Base-by-base conservation (phyloP, 441 rosid genomes). In the Brassica balearica region DNA sequence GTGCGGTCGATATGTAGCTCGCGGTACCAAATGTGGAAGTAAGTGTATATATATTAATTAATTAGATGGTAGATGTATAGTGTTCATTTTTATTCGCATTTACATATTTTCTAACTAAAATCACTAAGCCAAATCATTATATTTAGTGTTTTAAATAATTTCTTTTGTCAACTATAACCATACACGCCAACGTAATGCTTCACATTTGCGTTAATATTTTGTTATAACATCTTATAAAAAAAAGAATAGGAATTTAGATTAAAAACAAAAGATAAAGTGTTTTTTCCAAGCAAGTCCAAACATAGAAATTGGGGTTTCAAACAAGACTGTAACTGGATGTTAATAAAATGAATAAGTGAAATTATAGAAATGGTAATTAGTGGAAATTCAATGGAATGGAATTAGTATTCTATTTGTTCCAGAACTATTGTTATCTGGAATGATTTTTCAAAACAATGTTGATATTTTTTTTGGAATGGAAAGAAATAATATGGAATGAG, bases 1-100 rank as follows among this genome's bases (percentile, higher is more conserved):
- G 3, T 70, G 74, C 32, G 74, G 74, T 19, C 74, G 74, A 34
- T 51, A 46, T 27, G 8, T 70, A 34, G 53, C 65, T 8, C 74
- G 65, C 20, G 74, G 74, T 34, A 70, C 74, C 53, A 70, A 56
- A 25, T 70, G 74, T 56, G 74, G 74, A 56, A 70, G 74, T 70
- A 70, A 70, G 64, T 68, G 2, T 55, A 69, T 62, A 60, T 61
- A 60, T 11, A 15, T 15, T 15, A 15, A 15, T 15, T 15, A 15
- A 15, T 15, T 15, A 15, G 17, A 15, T 15, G 17, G 17, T 15
- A 15, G 17, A 15, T 15, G 17, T 15, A 15, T 15, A 19, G 34
- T 63, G 20, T 29, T 63, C 20, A 29, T 29, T 27, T 27, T 62
- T n/a, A n/a, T 3, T 63, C 6, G 5, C 41, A 27, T n/a, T 27